phyloP scores from a whole-genome alignment of 495 filamentous ascomycete species.

The Aspergillus ellipticus region DNA sequence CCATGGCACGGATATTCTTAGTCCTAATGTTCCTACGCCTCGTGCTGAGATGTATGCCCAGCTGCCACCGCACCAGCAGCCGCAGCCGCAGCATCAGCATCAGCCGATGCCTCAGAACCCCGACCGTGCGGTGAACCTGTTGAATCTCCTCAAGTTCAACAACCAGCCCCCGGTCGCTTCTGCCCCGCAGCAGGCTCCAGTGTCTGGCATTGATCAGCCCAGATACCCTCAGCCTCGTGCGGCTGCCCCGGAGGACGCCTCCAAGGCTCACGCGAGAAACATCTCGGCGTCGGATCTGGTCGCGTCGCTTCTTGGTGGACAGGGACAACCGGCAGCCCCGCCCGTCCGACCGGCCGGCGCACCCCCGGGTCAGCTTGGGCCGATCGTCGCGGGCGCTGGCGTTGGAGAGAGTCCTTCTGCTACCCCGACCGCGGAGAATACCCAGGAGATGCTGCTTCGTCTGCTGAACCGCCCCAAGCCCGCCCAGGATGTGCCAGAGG shows the following conservation, averaged over 20 bases:
- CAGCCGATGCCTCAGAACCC: slow-evolving; percentile 40
- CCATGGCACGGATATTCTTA: slow-evolving; percentile 49
- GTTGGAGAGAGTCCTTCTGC: slow-evolving; percentile 17
- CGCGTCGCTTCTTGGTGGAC: slow-evolving; percentile 52
- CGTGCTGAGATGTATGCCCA: slow-evolving; percentile 30
- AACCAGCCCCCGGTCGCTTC: slow-evolving; percentile 47
- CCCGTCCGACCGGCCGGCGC: slow-evolving; percentile 14
- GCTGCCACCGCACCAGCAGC: slow-evolving; percentile 18
- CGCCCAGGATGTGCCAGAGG: slow-evolving; percentile 19
- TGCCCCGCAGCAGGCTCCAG: slow-evolving; percentile 30
- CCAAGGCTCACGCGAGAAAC: slow-evolving; percentile 46
- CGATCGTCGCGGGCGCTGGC: slow-evolving; percentile 26
- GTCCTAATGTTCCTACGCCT: slow-evolving; percentile 44
- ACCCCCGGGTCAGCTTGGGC: slow-evolving; percentile 10
- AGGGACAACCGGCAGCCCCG: slow-evolving; percentile 25
- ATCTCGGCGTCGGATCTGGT: slow-evolving; percentile 63
- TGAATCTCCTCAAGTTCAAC: slow-evolving; percentile 87
- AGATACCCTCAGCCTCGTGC: slow-evolving; percentile 37
- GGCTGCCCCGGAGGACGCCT: slow-evolving; percentile 28
- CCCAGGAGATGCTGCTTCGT: slow-evolving; percentile 63
- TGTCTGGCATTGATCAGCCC: slow-evolving; percentile 27
- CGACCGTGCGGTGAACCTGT: slow-evolving; percentile 64
- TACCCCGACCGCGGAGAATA: slow-evolving; percentile 41
- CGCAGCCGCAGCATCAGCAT: slow-evolving; percentile 22
- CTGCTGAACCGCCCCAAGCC: slow-evolving; percentile 59